Evolutionary conservation across 2,329 filamentous ascomycete species (phyloP), one percentile per base, ranked within the genome.

Genomic region (Annulohypoxylon truncatum): DNA sequence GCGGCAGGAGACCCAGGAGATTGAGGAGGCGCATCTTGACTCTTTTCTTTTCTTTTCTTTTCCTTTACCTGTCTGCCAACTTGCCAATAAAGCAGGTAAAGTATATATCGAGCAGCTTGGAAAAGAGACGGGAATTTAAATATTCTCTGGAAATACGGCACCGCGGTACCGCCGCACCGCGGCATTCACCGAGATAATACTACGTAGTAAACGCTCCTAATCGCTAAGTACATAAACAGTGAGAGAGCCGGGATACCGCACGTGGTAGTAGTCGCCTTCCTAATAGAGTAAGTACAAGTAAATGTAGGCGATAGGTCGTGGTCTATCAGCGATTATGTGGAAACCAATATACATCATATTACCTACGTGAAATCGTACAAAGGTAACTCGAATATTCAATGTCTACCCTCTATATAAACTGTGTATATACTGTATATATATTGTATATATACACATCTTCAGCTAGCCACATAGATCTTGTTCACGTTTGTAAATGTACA

Each of bases 161-260:
- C 24, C 57, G 47, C 35, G 35, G 28, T 26, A 46, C 24, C 57
- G 47, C 29, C 24, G 22, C 47, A 26, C 46, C 40, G 33, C 56
- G 44, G 42, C 29, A 56, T 64, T 56, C 55, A 52, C 61, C 55
- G 61, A 64, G 61, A 64, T 64, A 55, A 47, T 38, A n/a, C n/a
- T n/a, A n/a, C n/a, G n/a, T n/a, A n/a, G n/a, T n/a, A 38, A 57
- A 18, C 51, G 46, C 46, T 44, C 26, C 55, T 64, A 60, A 64
- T 64, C 55, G 28, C 38, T 20, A n/a, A n/a, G n/a, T n/a, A 26
- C 35, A 13, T 35, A 35, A 60, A 55, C 50, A 55, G 35, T 56
- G 42, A n/a, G 18, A 56, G 28, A 22, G 31, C 50, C 12, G n/a
- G 50, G 48, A 42, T 55, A 44, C 46, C 20, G 22, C 51, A 60